Conservation (phyloP, 2,329 filamentous ascomycete species). For the Hymenoscyphus infarciens region DNA sequence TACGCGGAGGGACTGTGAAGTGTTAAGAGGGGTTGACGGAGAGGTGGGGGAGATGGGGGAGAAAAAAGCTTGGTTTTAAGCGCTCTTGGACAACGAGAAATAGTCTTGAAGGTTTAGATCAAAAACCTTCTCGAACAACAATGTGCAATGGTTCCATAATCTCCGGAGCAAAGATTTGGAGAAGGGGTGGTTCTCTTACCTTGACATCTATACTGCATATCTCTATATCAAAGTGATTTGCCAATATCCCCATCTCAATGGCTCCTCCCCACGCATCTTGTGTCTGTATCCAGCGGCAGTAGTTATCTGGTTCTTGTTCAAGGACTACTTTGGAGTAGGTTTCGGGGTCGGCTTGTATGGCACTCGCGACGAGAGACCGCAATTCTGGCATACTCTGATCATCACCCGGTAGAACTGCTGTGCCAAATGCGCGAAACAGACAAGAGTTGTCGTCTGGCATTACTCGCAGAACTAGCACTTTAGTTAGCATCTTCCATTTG, state of each 20-base stretch:
- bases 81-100: no score
- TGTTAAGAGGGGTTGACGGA: slow-evolving; percentile 8
- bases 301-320: slow-evolving; percentile 65
- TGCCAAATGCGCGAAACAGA: slow-evolving; percentile 85
- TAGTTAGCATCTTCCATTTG: slow-evolving; percentile 4
- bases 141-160: no score
- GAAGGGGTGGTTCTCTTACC: slow-evolving; percentile 32
- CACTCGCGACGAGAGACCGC: slow-evolving; percentile 71
- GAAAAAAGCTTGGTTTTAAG: background rate
- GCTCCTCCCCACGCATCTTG: slow-evolving; percentile 86
- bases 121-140: no score
- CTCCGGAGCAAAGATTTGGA: no score
- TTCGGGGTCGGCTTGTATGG: slow-evolving; percentile 69
- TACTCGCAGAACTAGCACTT: slow-evolving; percentile 66
- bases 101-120: no score
- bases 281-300: slow-evolving; percentile 77
- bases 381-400: slow-evolving; percentile 69
- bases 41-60: slow-evolving; percentile 30
- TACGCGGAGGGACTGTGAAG: slow-evolving; percentile 53
- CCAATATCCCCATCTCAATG: slow-evolving; percentile 84
- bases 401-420: slow-evolving; percentile 61
- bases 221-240: slow-evolving; percentile 79
- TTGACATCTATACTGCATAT: slow-evolving; percentile 81
- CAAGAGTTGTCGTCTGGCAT: slow-evolving; percentile 98
- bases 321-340: slow-evolving; percentile 75